Evolutionary conservation across 352 stramenopile genomes (phyloP), one percentile per base, ranked within the genome.

Genomic region (Blastocystis sp.): DNA sequence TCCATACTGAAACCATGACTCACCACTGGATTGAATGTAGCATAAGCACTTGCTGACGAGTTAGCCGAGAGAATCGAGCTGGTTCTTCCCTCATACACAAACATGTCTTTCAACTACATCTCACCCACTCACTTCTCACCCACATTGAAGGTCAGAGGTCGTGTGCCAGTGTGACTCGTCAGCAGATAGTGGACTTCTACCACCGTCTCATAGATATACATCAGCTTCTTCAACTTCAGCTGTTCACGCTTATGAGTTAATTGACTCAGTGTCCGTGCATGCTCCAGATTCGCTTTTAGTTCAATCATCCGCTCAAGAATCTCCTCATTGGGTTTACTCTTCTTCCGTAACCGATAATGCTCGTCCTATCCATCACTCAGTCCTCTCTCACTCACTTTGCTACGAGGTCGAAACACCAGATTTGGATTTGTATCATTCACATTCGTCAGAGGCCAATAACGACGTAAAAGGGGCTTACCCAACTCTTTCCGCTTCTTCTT

Each of bases 401-500:
- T 95, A 51, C 96, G 93, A 27, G 96, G 96, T 22, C 97, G 95
- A 91, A 99, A 99, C n/a, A 98, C 96, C 69, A 96, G 90, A 70
- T 93, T 91, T 40, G 97, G 97, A 92, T 98, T 98, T n/a, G 95
- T 97, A 92, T 99, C 96, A 75, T 98, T 98, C 0, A 95, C 91
- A 6, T 95, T 93, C 13, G 97, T 99, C 62, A 96, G 93, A 4
- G 96, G 96, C 96, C 96, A 98, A 90, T 95, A 98, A 27, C 95
- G 93, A 53, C 96, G 94, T 33, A 99, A 81, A 48, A 99, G 89
- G 58, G 97, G 95, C 44, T 97, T 95, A 87, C 95, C 94, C 30
- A 98, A 90, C 76, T 93, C 92, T 84, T 93, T 93, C 2, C 96
- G 95, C 91, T 98, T 98, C 30, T 93, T 90, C 6, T 96, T 93